A percentile compares a stretch with the other conserved stretches of the same genome.
These are phyloP conservation scores for Penicillium sp. DNA, from an alignment of 2,329 filamentous ascomycete species.

Conservation along the genomic window DNA sequence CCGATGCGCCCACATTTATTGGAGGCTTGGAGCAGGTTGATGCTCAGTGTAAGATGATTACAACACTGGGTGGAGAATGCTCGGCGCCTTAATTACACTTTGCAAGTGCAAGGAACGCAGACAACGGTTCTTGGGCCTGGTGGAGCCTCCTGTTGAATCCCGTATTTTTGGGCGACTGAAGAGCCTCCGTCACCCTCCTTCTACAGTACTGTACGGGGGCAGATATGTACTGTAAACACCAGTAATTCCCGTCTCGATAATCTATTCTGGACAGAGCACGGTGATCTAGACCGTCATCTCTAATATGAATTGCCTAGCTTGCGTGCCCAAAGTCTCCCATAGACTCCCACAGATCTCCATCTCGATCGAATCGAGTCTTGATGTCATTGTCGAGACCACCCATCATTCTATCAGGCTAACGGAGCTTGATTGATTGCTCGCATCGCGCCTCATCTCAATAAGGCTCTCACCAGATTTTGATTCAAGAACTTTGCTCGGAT, in stretches of 20 bases:
- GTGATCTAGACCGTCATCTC: background rate
- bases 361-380: background rate
- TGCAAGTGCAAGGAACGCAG: background rate
- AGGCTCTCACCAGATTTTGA: background rate
- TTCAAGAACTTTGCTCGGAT: background rate
- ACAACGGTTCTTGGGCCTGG: slow-evolving; percentile 3
- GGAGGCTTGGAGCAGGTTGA: background rate
- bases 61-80: background rate
- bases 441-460: background rate
- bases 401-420: background rate
- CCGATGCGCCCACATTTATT: background rate
- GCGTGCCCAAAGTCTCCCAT: background rate
- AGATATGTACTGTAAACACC: background rate
- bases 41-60: background rate
- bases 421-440: background rate
- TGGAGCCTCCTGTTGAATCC: background rate
- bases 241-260: background rate
- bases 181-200: background rate
- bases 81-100: background rate
- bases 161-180: background rate
- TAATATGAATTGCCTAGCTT: background rate
- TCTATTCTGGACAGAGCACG: background rate
- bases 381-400: slow-evolving; percentile 2
- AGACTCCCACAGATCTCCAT: background rate
- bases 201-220: background rate